Conservation (phyloP, 495 filamentous ascomycete genomes). For the Penicillium steckii region DNA sequence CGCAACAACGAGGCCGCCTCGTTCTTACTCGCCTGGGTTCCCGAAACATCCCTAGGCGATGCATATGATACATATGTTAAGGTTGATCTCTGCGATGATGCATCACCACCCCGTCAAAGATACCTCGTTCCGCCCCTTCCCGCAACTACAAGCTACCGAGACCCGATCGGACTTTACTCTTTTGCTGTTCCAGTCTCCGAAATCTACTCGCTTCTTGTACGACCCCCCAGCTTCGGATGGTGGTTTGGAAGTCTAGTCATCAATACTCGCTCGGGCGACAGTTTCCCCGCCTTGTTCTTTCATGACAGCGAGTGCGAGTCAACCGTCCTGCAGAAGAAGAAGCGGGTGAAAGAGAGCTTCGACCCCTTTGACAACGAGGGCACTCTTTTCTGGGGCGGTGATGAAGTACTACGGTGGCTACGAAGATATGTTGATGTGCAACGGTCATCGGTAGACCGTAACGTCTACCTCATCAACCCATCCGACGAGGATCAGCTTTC, state of each 20-base stretch:
- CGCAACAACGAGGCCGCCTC: constrained; percentile 52
- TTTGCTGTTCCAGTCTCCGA: constrained; percentile 89
- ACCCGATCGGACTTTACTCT: constrained; percentile 79
- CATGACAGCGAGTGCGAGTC: constrained; percentile 95
- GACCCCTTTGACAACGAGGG: constrained; percentile 86
- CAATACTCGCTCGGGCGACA: constrained; percentile 84
- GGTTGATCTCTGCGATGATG: constrained; percentile 81
- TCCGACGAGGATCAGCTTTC: constrained; percentile 76
- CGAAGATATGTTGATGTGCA: constrained; percentile 79
- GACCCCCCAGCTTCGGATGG: constrained; percentile 93
- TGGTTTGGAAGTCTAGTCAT: constrained; percentile 96
- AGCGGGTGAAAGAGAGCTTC: constrained; percentile 74
- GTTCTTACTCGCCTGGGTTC: constrained; percentile 89
- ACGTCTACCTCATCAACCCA: constrained; percentile 88
- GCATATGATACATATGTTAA: constrained; percentile 89
- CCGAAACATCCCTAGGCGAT: constrained; percentile 84
- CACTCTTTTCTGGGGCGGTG: constrained; percentile 93
- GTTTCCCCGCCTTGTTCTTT: constrained; percentile 94
- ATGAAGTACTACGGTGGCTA: constrained; percentile 92
- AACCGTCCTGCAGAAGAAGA: constrained; percentile 92
- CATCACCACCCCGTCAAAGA: constrained; percentile 77
- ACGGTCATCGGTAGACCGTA: constrained; percentile 78
- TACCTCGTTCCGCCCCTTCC: constrained; percentile 92
- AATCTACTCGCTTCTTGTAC: constrained; percentile 85
- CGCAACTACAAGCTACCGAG: constrained; percentile 64